A percentile compares a stretch with the other conserved stretches of the same genome.
Evolutionary conservation across 345 rosid genomes (phyloP).

Genomic region (Linum trigynum): DNA sequence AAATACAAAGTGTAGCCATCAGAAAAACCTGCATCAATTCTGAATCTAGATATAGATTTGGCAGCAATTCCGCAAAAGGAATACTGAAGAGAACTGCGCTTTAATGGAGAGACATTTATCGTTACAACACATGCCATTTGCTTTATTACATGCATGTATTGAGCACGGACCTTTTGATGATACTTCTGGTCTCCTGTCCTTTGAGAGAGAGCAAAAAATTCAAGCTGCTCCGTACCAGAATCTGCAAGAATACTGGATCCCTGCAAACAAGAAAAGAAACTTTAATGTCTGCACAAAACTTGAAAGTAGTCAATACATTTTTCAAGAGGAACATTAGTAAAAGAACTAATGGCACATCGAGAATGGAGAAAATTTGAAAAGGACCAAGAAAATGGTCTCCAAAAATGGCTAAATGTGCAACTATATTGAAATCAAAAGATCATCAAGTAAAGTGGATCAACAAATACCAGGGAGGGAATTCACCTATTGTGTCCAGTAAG

Average conservation of each 20-base stretch:
- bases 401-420: neutral
- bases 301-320: neutral
- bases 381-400: neutral
- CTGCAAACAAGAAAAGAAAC: conserved; percentile 25
- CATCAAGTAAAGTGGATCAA: neutral
- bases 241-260: conserved; percentile 95
- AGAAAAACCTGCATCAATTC: neutral
- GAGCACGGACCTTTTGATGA: conserved; percentile 62
- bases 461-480: neutral
- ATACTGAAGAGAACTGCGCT: neutral
- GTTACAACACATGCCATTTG: neutral
- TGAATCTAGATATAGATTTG: neutral
- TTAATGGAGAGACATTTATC: neutral
- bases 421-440: neutral
- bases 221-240: conserved; percentile 95
- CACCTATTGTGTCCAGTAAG: neutral
- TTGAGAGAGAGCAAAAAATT: conserved; percentile 94
- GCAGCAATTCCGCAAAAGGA: neutral
- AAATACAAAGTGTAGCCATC: neutral
- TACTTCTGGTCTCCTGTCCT: conserved; percentile 91
- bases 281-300: neutral
- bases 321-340: neutral
- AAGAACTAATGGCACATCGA: neutral
- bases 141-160: neutral
- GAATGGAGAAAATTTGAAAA: neutral